A percentile compares a stretch with the other conserved stretches of the same genome.
Conservation (phyloP, 768 basidiomycete genomes). For the Podaxis sp. region DNA sequence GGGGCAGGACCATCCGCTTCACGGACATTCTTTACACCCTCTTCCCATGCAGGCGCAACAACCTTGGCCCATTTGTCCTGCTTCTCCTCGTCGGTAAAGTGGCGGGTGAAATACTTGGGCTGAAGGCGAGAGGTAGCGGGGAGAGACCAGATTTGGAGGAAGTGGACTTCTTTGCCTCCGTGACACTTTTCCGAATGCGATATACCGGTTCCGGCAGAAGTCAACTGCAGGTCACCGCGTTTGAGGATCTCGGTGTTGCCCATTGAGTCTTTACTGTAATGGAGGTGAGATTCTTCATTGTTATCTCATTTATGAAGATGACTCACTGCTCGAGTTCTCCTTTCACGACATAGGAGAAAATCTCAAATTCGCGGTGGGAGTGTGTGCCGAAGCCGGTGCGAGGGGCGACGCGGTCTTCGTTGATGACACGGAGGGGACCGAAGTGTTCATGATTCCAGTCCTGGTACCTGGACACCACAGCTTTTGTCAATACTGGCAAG, state of each 20-base stretch:
- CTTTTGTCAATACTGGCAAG: not conserved
- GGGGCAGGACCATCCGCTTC: constrained; percentile 81
- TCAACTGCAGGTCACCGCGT: constrained; percentile 88
- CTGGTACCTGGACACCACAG: constrained; percentile 44
- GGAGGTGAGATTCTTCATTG: not conserved
- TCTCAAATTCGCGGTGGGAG: constrained; percentile 82
- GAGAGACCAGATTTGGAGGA: constrained; percentile 50
- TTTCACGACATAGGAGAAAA: constrained; percentile 81
- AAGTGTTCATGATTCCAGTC: constrained; percentile 54
- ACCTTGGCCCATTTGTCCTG: constrained; percentile 63
- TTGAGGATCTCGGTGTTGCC: constrained; percentile 85
- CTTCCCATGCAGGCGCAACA: constrained; percentile 66
- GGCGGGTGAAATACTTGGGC: constrained; percentile 85
- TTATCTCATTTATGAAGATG: not conserved
- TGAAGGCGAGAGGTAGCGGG: constrained; percentile 41
- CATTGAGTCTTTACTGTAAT: constrained; percentile 80
- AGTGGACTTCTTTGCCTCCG: constrained; percentile 39
- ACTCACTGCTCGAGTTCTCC: constrained; percentile 81
- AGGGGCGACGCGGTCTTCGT: constrained; percentile 84
- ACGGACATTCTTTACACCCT: constrained; percentile 52
- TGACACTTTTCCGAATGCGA: constrained; percentile 63
- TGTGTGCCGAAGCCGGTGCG: constrained; percentile 83
- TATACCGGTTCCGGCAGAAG: constrained; percentile 90
- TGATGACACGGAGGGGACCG: constrained; percentile 82
- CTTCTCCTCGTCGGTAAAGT: constrained; percentile 84